Percentiles rank a stretch among this genome's conserved stretches.
Evolutionary conservation across 306 rosid genomes (phyloP).

Genomic region (Biancaea sappan): DNA sequence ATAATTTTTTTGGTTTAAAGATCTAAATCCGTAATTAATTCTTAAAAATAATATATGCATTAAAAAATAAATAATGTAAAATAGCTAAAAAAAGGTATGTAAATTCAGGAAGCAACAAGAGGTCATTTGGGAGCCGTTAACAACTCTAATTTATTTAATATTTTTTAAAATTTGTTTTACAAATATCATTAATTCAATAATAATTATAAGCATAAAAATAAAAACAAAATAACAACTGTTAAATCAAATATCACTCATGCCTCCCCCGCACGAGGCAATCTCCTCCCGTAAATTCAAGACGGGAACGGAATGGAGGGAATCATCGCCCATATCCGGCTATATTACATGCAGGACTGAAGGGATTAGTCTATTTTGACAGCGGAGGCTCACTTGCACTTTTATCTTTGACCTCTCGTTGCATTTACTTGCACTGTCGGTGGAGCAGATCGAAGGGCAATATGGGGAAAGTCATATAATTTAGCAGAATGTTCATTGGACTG

Average conservation of each 20-base stretch:
- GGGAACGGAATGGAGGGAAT: constrained; percentile 21
- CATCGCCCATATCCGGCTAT: constrained; percentile 13
- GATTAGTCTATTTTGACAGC: constrained; percentile 23
- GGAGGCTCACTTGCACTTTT: background rate
- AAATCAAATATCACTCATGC: too few relatives aligned
- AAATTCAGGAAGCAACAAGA: too few relatives aligned
- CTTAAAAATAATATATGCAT: background rate
- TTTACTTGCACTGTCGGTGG: constrained; percentile 10
- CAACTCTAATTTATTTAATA: too few relatives aligned
- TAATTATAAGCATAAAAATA: too few relatives aligned
- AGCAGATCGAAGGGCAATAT: background rate
- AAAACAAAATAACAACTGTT: too few relatives aligned
- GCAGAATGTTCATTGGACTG: background rate
- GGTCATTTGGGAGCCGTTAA: too few relatives aligned
- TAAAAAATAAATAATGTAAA: background rate
- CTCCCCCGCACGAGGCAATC: too few relatives aligned
- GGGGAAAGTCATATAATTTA: background rate
- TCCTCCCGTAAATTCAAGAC: too few relatives aligned
- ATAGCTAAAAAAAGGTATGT: background rate
- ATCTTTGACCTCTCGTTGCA: background rate
- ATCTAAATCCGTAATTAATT: too few relatives aligned
- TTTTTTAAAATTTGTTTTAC: too few relatives aligned
- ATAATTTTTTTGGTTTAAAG: too few relatives aligned
- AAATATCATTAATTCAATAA: too few relatives aligned
- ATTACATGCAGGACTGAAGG: background rate